Evolutionary conservation across 2,329 filamentous ascomycete species (phyloP), one percentile per base, ranked within the genome.

Genomic region (Ilyonectria mors-panacis): DNA sequence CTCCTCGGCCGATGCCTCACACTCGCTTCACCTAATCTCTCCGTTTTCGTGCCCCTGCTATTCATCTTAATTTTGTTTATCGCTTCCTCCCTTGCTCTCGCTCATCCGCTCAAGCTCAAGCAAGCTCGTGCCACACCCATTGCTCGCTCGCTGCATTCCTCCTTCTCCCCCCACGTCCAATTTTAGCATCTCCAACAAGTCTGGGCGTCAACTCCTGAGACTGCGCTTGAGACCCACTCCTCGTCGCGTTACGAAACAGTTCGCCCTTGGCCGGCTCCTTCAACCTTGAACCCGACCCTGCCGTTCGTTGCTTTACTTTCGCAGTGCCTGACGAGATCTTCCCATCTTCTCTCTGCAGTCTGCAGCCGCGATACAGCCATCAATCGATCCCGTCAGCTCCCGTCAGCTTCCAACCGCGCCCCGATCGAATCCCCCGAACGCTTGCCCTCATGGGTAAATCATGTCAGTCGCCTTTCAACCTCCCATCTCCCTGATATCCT

Each of bases 381-480:
- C 54, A 59, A 59, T 59, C 55, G 23, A 58, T 30, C 50, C 26
- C 30, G 23, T 21, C 21, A 35, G 12, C 51, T 42, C 42, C 54
- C 19, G 23, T 59, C 48, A 48, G 35, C 50, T 42, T 42, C 39
- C 15, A n/a, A n/a, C 39, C 15, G n/a, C 39, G 8, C 30, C 42
- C 21, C 44, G 33, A 47, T 62, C 53, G 23, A 37, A 35, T 33
- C 21, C 21, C n/a, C 39, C 12, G 42, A 66, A 54, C 59, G 45
- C 58, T 65, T 66, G 37, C 66, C 69, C 69, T 70, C 28, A 81
- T 81, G 79, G 79, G 79, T 67, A 81, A 81, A 74, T 76, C 81
- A 73, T 80, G 79, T 81, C 72, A 21, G 79, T 76, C 65, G 39
- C 64, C 54, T 44, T 26, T 12, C 13, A 23, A n/a, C 50, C 30